Conservation (phyloP, 108 stramenopile genomes). For the Cafeteria roenbergensis region DNA sequence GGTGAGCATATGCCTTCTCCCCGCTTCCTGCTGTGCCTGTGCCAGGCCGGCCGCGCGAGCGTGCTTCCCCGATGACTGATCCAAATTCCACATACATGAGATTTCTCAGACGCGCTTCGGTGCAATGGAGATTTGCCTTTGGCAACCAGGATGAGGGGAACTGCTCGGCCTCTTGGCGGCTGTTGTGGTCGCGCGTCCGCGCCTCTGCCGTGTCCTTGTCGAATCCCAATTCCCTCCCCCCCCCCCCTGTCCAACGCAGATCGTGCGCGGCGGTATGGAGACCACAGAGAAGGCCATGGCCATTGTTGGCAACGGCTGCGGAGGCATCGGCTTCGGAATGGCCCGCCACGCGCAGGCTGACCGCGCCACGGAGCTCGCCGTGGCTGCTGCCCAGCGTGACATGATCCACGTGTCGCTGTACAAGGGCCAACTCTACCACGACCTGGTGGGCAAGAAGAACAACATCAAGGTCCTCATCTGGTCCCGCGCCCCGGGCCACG, state of each 20-base stretch:
- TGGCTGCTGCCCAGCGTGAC: not conserved
- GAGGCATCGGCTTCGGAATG: conserved; percentile 5
- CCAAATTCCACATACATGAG: not conserved
- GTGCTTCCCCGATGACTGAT: not conserved
- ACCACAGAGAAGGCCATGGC: not conserved
- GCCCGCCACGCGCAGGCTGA: not conserved
- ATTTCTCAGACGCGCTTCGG: not conserved
- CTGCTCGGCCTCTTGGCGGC: no score
- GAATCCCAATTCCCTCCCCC: not conserved
- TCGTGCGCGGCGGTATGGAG: not conserved
- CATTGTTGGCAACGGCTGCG: not conserved
- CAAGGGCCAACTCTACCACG: not conserved
- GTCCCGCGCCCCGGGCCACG: not conserved
- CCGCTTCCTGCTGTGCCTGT: not conserved
- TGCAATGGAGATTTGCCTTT: not conserved
- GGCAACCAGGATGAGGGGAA: not conserved
- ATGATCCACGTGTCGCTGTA: conserved; percentile 4
- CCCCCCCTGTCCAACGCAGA: not conserved
- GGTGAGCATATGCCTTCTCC: not conserved
- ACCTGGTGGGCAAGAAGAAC: conserved; percentile 10
- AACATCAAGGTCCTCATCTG: not conserved
- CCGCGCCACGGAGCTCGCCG: not conserved
- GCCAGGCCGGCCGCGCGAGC: no score
- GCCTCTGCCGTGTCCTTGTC: not conserved
- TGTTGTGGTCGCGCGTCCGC: not conserved